Percentiles rank a stretch among this genome's conserved stretches.
Evolutionary conservation across 2,329 filamentous ascomycete species (phyloP).

Genomic region (Orbilia brochopaga): DNA sequence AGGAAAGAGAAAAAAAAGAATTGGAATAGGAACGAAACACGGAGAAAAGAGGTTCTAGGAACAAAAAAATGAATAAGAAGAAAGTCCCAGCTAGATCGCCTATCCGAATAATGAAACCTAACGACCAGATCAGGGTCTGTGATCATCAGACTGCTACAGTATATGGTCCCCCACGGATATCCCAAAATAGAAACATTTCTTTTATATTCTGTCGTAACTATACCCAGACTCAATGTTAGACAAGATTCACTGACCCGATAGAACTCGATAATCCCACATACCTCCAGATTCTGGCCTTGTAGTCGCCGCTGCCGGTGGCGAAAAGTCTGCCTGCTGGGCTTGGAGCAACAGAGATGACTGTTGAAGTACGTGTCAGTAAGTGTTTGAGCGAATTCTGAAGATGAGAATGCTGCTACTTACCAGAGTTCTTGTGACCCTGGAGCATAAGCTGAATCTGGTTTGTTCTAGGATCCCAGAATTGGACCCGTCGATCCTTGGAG

Average conservation of each 20-base stretch:
- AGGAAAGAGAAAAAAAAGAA: neutral
- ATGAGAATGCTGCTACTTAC: slow-evolving; percentile 59
- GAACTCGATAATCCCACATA: slow-evolving; percentile 33
- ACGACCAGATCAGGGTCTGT: slow-evolving; percentile 7
- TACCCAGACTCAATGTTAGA: slow-evolving; percentile 10
- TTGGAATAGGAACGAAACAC: neutral
- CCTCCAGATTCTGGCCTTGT: slow-evolving; percentile 92
- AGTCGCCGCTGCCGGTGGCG: slow-evolving; percentile 94
- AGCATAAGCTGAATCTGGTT: slow-evolving; percentile 97
- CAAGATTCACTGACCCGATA: neutral
- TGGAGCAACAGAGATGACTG: slow-evolving; percentile 93
- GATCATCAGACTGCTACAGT: neutral
- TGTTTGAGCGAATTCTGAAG: slow-evolving; percentile 40
- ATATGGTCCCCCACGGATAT: slow-evolving; percentile 9
- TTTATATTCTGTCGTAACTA: slow-evolving; percentile 44
- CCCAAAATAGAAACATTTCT: neutral
- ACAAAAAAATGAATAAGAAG: slow-evolving; percentile 27
- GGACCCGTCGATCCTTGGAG: slow-evolving; percentile 94
- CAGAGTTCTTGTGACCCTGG: slow-evolving; percentile 96
- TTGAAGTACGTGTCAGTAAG: slow-evolving; percentile 24
- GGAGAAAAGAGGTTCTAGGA: slow-evolving; percentile 25
- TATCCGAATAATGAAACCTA: slow-evolving; percentile 40
- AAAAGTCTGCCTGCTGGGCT: slow-evolving; percentile 88
- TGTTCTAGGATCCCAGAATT: slow-evolving; percentile 97
- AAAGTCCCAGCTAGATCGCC: slow-evolving; percentile 31